Percentiles rank a stretch among this genome's conserved stretches.
Conservation (phyloP, 1,284 basidiomycete species). For the Lentinula novae-zelandiae region DNA sequence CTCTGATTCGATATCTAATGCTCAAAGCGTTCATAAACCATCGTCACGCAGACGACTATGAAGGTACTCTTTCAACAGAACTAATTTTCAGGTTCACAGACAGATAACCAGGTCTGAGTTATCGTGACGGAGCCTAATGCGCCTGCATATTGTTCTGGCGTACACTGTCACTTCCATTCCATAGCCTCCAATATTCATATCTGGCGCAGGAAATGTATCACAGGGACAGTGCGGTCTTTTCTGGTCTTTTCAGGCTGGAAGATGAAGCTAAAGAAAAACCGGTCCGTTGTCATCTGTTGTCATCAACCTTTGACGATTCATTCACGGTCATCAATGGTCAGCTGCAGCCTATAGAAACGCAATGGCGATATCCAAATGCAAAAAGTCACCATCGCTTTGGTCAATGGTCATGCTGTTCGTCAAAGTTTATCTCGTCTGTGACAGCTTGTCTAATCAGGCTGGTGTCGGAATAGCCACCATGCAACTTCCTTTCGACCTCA, state of each 20-base stretch:
- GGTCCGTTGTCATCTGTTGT: neutral
- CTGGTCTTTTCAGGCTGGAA: no score
- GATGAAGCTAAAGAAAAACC: no score
- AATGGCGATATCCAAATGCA: conserved; percentile 48
- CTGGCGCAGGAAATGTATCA: no score
- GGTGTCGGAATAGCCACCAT: no score
- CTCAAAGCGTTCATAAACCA: no score
- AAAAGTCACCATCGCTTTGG: conserved; percentile 53
- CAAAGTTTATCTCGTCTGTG: neutral
- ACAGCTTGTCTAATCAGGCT: no score
- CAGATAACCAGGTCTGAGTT: conserved; percentile 49
- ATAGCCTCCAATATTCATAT: no score
- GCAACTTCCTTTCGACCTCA: no score
- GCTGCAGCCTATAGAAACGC: conserved; percentile 43
- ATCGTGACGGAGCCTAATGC: conserved; percentile 48
- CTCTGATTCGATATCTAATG: no score
- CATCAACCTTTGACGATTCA: neutral
- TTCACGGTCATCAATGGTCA: neutral
- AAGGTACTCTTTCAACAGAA: conserved; percentile 29
- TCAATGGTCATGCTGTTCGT: conserved; percentile 56
- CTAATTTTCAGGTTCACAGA: conserved; percentile 44
- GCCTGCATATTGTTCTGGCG: conserved; percentile 35
- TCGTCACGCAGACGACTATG: conserved; percentile 34
- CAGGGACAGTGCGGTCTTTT: no score
- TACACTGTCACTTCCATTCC: conserved; percentile 20